phyloP scores from a whole-genome alignment of 345 rosid genomes.

The Microcos paniculata region DNA sequence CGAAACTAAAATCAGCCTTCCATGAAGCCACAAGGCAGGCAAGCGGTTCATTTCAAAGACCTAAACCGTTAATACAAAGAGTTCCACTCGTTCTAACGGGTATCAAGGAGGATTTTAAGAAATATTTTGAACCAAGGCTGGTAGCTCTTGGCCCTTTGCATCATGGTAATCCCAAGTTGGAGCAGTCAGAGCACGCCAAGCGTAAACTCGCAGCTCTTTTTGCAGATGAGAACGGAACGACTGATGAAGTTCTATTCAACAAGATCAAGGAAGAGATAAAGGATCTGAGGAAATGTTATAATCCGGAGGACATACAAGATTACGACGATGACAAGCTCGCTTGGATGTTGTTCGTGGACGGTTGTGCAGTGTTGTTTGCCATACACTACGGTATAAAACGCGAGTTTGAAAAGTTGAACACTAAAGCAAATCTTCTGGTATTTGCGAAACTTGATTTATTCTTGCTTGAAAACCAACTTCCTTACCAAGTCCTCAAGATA shows the following conservation, averaged over 20 bases:
- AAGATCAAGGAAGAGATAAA: background rate
- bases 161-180: background rate
- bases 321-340: constrained; percentile 5
- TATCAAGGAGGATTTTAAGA: background rate
- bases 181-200: constrained; percentile 12
- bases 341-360: too few relatives aligned
- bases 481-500: constrained; percentile 10
- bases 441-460: constrained; percentile 20
- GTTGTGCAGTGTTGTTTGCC: background rate
- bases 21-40: background rate
- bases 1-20: background rate
- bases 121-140: constrained; percentile 12
- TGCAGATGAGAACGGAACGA: background rate
- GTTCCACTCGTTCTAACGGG: background rate
- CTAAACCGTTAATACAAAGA: constrained; percentile 1
- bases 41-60: background rate
- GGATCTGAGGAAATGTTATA: background rate
- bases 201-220: background rate
- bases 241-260: background rate
- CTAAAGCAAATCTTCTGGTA: background rate
- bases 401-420: background rate
- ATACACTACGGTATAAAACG: background rate
- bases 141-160: constrained; percentile 26
- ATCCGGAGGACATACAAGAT: background rate
- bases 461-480: constrained; percentile 33